phyloP scores from a whole-genome alignment of 495 filamentous ascomycete genomes.

The Penicillium egyptiacum region DNA sequence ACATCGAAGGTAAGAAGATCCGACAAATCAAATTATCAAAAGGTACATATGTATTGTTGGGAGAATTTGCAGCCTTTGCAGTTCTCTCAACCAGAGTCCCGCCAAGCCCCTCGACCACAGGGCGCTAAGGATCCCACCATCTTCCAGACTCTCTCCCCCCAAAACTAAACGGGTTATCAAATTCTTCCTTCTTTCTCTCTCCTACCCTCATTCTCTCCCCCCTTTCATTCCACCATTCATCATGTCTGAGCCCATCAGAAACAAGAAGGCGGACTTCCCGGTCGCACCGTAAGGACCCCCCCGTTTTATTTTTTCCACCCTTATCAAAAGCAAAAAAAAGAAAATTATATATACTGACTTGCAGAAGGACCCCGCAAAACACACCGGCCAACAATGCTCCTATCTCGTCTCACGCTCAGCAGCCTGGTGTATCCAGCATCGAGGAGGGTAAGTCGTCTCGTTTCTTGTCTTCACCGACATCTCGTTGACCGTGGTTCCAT shows the following conservation, averaged over 20 bases:
- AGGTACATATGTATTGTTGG: slow-evolving; percentile 38
- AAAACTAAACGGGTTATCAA: slow-evolving; percentile 47
- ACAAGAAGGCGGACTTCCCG: slow-evolving; percentile 80
- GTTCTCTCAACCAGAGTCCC: slow-evolving; percentile 43
- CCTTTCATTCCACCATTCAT: slow-evolving; percentile 23
- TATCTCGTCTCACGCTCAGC: slow-evolving; percentile 95
- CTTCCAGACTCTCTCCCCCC: slow-evolving; percentile 42
- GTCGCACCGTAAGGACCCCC: slow-evolving; percentile 73
- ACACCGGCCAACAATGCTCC: slow-evolving; percentile 92
- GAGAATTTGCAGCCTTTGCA: slow-evolving; percentile 29
- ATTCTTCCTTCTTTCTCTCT: slow-evolving; percentile 37
- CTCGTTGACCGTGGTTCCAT: slow-evolving; percentile 15
- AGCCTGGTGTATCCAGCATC: slow-evolving; percentile 92
- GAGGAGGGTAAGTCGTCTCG: slow-evolving; percentile 77
- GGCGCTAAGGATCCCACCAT: slow-evolving; percentile 53
- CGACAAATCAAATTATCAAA: neutral
- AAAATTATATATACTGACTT: slow-evolving; percentile 23
- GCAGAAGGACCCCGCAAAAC: slow-evolving; percentile 85
- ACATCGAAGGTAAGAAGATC: no score
- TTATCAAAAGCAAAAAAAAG: slow-evolving; percentile 25
- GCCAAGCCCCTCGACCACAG: slow-evolving; percentile 50
- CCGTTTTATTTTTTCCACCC: slow-evolving; percentile 14
- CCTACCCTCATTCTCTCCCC: slow-evolving; percentile 15
- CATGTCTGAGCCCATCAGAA: slow-evolving; percentile 91
- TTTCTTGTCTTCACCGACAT: slow-evolving; percentile 14